Conservation (phyloP, 345 rosid species). For the Arabis alpina region DNA sequence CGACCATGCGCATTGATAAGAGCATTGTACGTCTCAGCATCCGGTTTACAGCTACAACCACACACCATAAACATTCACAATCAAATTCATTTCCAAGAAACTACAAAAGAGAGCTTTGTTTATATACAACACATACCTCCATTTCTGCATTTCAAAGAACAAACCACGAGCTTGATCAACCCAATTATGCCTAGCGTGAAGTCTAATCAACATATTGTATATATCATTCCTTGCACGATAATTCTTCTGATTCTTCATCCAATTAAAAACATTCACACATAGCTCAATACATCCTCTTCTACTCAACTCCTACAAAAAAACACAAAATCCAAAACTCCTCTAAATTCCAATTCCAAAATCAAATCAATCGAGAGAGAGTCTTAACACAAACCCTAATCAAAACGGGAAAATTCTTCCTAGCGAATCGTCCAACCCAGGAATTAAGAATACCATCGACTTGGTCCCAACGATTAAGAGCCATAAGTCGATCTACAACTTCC, state of each 20-base stretch:
- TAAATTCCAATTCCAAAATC: not conserved
- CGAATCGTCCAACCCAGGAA: constrained; percentile 87
- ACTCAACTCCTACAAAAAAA: constrained; percentile 64
- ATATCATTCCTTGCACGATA: constrained; percentile 82
- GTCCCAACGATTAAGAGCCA: constrained; percentile 61
- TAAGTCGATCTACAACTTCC: constrained; percentile 59
- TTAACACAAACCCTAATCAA: constrained; percentile 58
- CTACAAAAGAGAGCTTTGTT: not conserved
- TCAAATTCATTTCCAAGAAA: constrained; percentile 1
- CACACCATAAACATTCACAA: constrained; percentile 1
- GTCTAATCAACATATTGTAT: constrained; percentile 87
- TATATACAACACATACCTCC: constrained; percentile 55
- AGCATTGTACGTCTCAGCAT: constrained; percentile 86
- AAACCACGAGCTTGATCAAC: constrained; percentile 89
- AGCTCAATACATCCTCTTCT: constrained; percentile 74
- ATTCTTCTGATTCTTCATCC: constrained; percentile 87
- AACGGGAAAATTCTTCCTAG: constrained; percentile 73
- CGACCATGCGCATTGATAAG: constrained; percentile 91
- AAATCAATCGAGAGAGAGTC: constrained; percentile 12
- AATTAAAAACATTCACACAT: constrained; percentile 60
- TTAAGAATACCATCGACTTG: constrained; percentile 66
- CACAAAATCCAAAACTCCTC: not conserved
- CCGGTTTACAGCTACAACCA: constrained; percentile 79
- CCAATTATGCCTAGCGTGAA: constrained; percentile 77
- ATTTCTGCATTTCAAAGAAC: constrained; percentile 95